phyloP scores from a whole-genome alignment of 768 basidiomycete species.

The Boletus pseudopeckii region DNA sequence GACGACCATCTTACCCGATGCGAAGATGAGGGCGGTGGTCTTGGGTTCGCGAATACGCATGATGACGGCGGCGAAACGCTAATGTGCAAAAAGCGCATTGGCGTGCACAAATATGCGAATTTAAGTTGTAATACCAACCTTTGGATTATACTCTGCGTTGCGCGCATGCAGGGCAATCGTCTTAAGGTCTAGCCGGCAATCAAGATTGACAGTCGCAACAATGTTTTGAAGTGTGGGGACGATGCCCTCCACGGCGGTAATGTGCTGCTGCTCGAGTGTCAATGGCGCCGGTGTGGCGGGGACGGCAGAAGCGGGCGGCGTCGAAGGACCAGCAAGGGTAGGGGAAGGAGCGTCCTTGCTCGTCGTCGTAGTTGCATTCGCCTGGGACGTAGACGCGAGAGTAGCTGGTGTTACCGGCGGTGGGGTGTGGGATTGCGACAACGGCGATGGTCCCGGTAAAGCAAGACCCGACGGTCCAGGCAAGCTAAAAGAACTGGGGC shows the following conservation, averaged over 20 bases:
- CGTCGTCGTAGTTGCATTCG: conserved; percentile 32
- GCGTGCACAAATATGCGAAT: conserved; percentile 42
- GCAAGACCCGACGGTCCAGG: conserved; percentile 43
- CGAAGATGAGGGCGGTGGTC: conserved; percentile 99
- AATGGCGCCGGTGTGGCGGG: conserved; percentile 70
- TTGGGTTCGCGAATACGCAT: conserved; percentile 99
- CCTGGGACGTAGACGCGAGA: conserved; percentile 13
- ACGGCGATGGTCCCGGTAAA: conserved; percentile 54
- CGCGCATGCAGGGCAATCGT: conserved; percentile 97
- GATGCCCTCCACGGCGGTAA: conserved; percentile 95
- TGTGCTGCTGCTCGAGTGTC: conserved; percentile 89
- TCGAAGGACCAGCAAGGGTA: conserved; percentile 56
- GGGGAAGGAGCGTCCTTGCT: conserved; percentile 33
- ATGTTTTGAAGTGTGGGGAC: conserved; percentile 99
- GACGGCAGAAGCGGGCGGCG: conserved; percentile 47
- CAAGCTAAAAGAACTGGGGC: conserved; percentile 43
- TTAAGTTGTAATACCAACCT: conserved; percentile 70
- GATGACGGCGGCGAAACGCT: conserved; percentile 99
- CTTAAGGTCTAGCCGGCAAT: conserved; percentile 95
- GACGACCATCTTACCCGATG: conserved; percentile 99
- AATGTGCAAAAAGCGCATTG: conserved; percentile 59
- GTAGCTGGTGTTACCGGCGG: conserved; percentile 21
- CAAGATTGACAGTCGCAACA: conserved; percentile 97
- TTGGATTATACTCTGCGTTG: conserved; percentile 99
- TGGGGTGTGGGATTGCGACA: conserved; percentile 41